These are phyloP conservation scores for Xerocomus minutiporus DNA, from an alignment of 1,284 basidiomycete genomes.

Conservation along the genomic window DNA sequence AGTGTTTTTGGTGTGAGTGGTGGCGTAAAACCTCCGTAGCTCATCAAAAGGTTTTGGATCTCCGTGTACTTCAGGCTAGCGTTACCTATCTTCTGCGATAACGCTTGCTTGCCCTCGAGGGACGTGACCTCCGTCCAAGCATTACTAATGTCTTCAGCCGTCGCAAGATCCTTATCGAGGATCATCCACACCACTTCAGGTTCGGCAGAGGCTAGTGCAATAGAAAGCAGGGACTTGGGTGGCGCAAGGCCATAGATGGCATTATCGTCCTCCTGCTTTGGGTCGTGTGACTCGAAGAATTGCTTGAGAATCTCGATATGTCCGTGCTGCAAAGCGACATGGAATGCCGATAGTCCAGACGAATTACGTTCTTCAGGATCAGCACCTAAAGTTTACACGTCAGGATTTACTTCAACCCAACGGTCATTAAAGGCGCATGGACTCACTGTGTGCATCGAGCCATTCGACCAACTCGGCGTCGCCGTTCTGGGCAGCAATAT, in stretches of 20 bases:
- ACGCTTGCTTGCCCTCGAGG: conserved; percentile 29
- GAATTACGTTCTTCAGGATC: conserved; percentile 65
- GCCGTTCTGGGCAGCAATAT: conserved; percentile 55
- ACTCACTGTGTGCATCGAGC: conserved; percentile 65
- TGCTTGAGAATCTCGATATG: conserved; percentile 47
- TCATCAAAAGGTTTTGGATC: conserved; percentile 50
- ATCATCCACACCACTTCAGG: conserved; percentile 61
- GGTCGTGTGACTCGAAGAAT: conserved; percentile 56
- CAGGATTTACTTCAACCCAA: conserved; percentile 19
- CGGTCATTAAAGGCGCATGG: conserved; percentile 21
- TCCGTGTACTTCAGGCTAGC: conserved; percentile 43
- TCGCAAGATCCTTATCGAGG: conserved; percentile 53
- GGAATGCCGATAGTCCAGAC: conserved; percentile 56
- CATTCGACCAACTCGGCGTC: conserved; percentile 58
- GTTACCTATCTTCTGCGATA: conserved; percentile 27
- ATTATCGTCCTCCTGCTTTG: conserved; percentile 42
- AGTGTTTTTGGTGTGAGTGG: conserved; percentile 39
- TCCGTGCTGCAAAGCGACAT: conserved; percentile 55
- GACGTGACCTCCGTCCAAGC: conserved; percentile 49
- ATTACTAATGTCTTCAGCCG: conserved; percentile 43
- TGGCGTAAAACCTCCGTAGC: conserved; percentile 49
- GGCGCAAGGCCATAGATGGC: conserved; percentile 44
- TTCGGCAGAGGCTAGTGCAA: conserved; percentile 54
- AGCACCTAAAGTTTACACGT: conserved; percentile 45
- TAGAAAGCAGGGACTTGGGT: conserved; percentile 43